Conservation (phyloP, 129 eudicot genomes). For the Mikania micrantha region DNA sequence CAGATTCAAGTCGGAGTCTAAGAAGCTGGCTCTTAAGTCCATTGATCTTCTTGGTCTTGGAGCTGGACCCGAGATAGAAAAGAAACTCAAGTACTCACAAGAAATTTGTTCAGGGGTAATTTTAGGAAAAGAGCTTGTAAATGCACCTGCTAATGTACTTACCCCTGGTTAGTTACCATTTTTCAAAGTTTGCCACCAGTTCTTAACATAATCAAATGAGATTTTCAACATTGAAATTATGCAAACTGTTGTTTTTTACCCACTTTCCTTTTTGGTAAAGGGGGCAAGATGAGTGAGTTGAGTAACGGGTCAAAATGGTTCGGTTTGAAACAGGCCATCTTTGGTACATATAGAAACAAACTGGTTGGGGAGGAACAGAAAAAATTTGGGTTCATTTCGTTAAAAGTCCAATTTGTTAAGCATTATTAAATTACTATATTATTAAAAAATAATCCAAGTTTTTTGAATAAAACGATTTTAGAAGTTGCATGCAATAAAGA, state of each 20-base stretch:
- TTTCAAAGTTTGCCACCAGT: neutral
- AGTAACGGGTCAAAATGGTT: neutral
- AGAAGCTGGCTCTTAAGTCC: constrained; percentile 60
- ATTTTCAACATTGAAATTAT: neutral
- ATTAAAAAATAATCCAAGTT: neutral
- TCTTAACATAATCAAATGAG: neutral
- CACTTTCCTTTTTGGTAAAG: neutral
- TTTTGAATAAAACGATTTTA: neutral
- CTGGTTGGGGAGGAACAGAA: neutral
- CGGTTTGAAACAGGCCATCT: neutral
- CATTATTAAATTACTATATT: neutral
- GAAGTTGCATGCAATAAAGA: neutral
- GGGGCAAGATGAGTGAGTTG: neutral
- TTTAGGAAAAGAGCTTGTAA: constrained; percentile 87
- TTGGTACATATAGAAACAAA: neutral
- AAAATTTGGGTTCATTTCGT: neutral
- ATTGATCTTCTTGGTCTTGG: constrained; percentile 93
- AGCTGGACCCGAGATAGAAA: constrained; percentile 76
- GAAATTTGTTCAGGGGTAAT: constrained; percentile 79
- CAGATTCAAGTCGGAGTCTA: constrained; percentile 91
- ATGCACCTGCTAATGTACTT: constrained; percentile 96
- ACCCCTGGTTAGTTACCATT: constrained; percentile 71
- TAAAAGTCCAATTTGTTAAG: neutral
- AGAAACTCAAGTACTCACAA: constrained; percentile 69
- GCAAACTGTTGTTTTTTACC: neutral